phyloP scores from a whole-genome alignment of 2,329 filamentous ascomycete species.

The Tolypocladium nubicola region DNA sequence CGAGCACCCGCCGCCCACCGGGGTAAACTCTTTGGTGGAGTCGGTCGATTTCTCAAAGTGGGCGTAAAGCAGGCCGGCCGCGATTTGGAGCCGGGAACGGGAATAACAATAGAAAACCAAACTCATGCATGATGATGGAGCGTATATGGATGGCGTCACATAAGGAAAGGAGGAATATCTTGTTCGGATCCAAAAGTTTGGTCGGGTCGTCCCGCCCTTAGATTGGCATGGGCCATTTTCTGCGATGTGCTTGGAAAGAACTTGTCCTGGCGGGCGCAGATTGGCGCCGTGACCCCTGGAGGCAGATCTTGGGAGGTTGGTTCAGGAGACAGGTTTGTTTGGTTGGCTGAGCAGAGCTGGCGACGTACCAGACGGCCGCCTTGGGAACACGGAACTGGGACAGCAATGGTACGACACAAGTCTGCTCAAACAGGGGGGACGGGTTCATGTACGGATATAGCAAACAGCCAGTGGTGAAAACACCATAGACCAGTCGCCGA shows the following conservation, averaged over 20 bases:
- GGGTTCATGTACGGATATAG: background rate
- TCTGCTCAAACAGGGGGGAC: background rate
- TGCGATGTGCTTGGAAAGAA: background rate
- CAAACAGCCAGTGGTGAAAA: background rate
- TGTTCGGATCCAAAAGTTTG: background rate
- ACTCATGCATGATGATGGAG: background rate
- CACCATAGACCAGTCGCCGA: background rate
- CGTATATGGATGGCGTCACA: background rate
- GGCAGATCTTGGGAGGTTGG: background rate
- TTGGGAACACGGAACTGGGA: background rate
- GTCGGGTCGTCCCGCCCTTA: background rate
- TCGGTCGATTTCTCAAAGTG: slow-evolving; percentile 29
- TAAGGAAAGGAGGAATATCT: background rate
- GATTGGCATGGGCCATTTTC: background rate
- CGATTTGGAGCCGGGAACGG: background rate
- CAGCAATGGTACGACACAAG: background rate
- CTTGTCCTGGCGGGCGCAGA: background rate
- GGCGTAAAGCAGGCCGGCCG: slow-evolving; percentile 14
- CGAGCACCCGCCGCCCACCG: slow-evolving; percentile 29
- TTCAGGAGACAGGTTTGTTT: background rate
- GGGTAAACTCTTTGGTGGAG: slow-evolving; percentile 20
- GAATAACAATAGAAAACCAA: background rate
- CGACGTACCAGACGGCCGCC: background rate
- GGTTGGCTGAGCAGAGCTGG: background rate
- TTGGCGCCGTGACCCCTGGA: background rate